These are phyloP conservation scores for Solanum hybrid DNA, from an alignment of 305 asterid species.

Conservation along the genomic window DNA sequence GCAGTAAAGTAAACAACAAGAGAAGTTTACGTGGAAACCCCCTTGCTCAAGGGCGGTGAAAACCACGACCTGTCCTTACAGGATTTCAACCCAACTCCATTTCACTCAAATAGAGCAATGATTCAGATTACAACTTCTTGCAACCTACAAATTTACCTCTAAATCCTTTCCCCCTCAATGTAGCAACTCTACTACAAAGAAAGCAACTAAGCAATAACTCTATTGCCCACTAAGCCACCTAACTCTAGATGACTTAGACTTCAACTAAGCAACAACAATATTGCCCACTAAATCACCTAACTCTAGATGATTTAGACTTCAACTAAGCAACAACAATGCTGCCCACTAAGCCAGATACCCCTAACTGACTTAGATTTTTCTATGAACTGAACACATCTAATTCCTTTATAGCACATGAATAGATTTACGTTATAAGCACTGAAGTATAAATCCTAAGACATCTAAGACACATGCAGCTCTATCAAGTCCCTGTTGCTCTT, in stretches of 20 bases:
- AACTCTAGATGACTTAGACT: not conserved
- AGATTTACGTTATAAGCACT: not conserved
- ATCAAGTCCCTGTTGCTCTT: not conserved
- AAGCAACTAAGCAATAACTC: not conserved
- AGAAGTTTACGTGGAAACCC: not conserved
- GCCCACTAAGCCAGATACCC: not conserved
- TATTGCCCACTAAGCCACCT: not conserved
- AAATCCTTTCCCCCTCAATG: not conserved
- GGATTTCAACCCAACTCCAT: not conserved
- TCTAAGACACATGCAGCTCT: not conserved
- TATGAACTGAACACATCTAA: not conserved
- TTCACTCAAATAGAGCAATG: not conserved
- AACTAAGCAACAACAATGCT: not conserved
- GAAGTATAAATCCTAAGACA: not conserved
- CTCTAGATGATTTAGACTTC: not conserved
- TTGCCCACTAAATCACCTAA: not conserved
- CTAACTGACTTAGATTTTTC: not conserved
- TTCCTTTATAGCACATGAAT: not conserved
- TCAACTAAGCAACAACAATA: not conserved
- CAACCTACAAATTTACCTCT: not conserved
- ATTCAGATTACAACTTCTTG: not conserved
- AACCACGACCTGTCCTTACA: not conserved
- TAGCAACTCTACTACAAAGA: not conserved
- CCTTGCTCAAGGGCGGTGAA: not conserved
- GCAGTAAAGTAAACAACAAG: not conserved